Percentiles rank a stretch among this genome's conserved stretches.
phyloP scores from a whole-genome alignment of 2,329 filamentous ascomycete species.

The Aspergillus neoniger region DNA sequence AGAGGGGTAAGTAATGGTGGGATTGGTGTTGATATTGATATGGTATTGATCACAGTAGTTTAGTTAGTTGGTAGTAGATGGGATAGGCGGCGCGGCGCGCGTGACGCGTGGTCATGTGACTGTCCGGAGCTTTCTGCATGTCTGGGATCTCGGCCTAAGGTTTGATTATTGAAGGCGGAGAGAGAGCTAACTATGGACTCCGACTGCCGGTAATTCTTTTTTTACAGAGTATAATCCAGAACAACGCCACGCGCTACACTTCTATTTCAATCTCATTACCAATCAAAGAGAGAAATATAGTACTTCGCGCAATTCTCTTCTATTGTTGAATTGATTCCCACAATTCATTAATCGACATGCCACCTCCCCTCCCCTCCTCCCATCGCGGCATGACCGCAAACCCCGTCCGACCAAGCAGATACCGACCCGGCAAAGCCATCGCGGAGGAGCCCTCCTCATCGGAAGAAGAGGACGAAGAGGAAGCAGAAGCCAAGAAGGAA shows the following conservation, averaged over 20 bases:
- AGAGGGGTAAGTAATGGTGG: background rate
- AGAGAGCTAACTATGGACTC: no score
- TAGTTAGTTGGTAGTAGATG: background rate
- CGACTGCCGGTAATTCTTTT: no score
- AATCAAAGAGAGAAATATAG: background rate
- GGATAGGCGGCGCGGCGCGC: slow-evolving; percentile 7
- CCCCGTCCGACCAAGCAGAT: slow-evolving; percentile 74
- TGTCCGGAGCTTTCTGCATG: no score
- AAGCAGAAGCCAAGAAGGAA: slow-evolving; percentile 52
- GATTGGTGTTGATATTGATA: background rate
- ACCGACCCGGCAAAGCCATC: slow-evolving; percentile 78
- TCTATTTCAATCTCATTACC: background rate
- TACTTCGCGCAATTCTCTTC: no score
- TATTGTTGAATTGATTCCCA: no score
- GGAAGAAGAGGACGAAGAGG: slow-evolving; percentile 55
- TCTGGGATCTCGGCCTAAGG: no score
- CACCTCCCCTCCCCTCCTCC: slow-evolving; percentile 45
- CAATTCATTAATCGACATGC: slow-evolving; percentile 33
- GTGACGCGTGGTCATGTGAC: slow-evolving; percentile 25
- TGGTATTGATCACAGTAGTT: no score
- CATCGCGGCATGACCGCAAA: slow-evolving; percentile 84
- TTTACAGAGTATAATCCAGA: no score
- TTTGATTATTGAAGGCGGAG: no score
- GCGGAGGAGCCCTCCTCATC: slow-evolving; percentile 51
- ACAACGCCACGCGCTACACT: background rate